Conservation (phyloP, 2,329 filamentous ascomycete genomes). For the Pseudocercospora vitis region DNA sequence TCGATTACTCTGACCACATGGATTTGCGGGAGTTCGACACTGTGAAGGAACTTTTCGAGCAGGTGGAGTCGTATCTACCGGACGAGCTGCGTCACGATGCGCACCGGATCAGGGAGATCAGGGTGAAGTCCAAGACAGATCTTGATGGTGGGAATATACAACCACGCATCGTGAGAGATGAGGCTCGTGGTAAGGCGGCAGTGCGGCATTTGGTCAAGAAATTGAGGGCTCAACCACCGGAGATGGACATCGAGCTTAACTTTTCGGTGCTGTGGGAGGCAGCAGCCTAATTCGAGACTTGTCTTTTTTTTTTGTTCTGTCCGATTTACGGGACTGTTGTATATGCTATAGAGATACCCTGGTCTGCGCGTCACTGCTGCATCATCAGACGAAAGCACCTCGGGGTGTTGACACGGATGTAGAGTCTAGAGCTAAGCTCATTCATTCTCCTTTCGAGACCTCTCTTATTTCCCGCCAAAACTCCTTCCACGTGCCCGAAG, state of each 20-base stretch:
- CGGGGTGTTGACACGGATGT: too few relatives aligned
- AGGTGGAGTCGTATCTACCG: conserved; percentile 17
- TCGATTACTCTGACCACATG: conserved; percentile 20
- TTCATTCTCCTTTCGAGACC: too few relatives aligned
- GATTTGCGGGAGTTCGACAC: conserved; percentile 18
- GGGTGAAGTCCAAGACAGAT: conserved; percentile 17
- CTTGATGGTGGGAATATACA: conserved; percentile 12
- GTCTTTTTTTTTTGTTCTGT: neutral
- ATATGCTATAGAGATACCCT: neutral
- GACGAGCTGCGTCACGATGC: conserved; percentile 13
- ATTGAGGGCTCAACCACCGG: conserved; percentile 13
- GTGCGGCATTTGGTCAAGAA: conserved; percentile 18
- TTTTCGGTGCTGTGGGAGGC: conserved; percentile 19
- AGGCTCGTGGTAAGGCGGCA: conserved; percentile 15
- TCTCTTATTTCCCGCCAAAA: too few relatives aligned
- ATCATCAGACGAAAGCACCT: too few relatives aligned
- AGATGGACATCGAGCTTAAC: conserved; percentile 20
- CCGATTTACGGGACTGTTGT: neutral
- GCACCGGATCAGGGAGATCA: conserved; percentile 18
- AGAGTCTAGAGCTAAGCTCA: too few relatives aligned
- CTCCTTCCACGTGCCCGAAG: too few relatives aligned
- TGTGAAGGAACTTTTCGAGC: conserved; percentile 15
- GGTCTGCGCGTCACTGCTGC: neutral
- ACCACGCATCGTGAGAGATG: conserved; percentile 20
- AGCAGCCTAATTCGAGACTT: neutral